A percentile compares a stretch with the other conserved stretches of the same genome.
These are phyloP conservation scores for Xerocomus potaroensis DNA, from an alignment of 768 basidiomycete species.

Conservation along the genomic window DNA sequence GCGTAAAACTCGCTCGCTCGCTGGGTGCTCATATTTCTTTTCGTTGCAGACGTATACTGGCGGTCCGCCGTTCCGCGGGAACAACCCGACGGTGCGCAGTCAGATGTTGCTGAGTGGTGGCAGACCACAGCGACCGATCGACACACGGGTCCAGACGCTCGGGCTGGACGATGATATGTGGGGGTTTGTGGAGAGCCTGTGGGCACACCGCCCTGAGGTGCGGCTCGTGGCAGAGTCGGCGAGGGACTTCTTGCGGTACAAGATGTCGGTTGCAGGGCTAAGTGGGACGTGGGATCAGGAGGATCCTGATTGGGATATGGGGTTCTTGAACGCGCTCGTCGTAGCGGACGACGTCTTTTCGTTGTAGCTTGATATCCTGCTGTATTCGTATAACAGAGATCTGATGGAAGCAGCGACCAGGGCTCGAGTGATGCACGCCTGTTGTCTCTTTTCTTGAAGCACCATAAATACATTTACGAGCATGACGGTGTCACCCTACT, in stretches of 20 bases:
- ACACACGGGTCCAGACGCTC: conserved; percentile 1
- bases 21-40: no score
- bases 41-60: conserved; percentile 31
- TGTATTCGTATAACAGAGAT: no score
- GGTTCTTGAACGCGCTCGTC: conserved; percentile 16
- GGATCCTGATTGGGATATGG: conserved; percentile 24
- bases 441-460: no score
- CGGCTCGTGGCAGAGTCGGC: conserved; percentile 26
- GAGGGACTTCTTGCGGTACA: conserved; percentile 18
- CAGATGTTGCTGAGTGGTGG: conserved; percentile 12
- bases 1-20: no score
- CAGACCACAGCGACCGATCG: conserved; percentile 18
- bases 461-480: not conserved
- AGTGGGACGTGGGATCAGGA: not conserved
- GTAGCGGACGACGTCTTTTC: conserved; percentile 11
- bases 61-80: conserved; percentile 21
- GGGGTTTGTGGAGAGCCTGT: conserved; percentile 27
- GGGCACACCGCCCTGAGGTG: conserved; percentile 23
- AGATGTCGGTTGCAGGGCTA: conserved; percentile 4
- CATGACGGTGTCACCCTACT: no score
- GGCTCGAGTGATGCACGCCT: no score
- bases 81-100: conserved; percentile 14
- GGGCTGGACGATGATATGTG: conserved; percentile 32
- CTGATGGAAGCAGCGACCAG: no score
- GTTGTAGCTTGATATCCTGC: conserved; percentile 11